These are phyloP conservation scores for Tricholoma bakamatsutake DNA, from an alignment of 768 basidiomycete species.

Conservation along the genomic window DNA sequence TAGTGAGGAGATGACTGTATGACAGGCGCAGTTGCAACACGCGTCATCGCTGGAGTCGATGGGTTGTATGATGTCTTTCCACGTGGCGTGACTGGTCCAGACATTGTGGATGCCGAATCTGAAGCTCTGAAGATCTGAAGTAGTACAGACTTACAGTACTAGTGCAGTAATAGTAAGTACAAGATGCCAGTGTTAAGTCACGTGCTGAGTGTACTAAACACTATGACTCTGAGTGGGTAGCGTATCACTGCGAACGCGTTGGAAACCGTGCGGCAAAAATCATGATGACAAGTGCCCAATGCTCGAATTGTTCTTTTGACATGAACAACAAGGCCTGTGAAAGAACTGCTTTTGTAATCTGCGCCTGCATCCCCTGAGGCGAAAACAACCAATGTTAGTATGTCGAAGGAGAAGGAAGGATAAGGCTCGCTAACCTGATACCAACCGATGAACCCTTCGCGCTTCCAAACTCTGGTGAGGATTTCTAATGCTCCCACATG, in stretches of 20 bases:
- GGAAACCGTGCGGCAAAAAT: constrained; percentile 40
- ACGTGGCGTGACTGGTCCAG: constrained; percentile 34
- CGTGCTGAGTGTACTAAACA: background rate
- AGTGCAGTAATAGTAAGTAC: too few species aligned
- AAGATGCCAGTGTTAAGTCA: too few species aligned
- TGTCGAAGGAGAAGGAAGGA: background rate
- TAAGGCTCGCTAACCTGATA: constrained; percentile 65
- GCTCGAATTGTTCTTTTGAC: constrained; percentile 96
- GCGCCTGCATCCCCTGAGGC: constrained; percentile 87
- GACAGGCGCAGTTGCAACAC: constrained; percentile 38
- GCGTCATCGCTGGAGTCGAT: constrained; percentile 53
- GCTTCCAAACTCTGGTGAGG: constrained; percentile 61
- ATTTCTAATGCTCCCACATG: constrained; percentile 76
- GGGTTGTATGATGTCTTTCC: constrained; percentile 30
- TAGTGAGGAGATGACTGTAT: constrained; percentile 80
- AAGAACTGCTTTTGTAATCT: constrained; percentile 92
- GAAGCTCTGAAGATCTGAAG: too few species aligned
- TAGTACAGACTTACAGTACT: too few species aligned
- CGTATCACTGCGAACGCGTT: constrained; percentile 4
- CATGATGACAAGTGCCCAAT: constrained; percentile 74
- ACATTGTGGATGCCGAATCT: constrained; percentile 17
- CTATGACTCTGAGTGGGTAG: too few species aligned
- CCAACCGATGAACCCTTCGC: constrained; percentile 87
- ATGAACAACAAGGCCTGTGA: constrained; percentile 95
- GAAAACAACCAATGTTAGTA: background rate